Conservation (phyloP, 768 basidiomycete species). For the Russula virescens region DNA sequence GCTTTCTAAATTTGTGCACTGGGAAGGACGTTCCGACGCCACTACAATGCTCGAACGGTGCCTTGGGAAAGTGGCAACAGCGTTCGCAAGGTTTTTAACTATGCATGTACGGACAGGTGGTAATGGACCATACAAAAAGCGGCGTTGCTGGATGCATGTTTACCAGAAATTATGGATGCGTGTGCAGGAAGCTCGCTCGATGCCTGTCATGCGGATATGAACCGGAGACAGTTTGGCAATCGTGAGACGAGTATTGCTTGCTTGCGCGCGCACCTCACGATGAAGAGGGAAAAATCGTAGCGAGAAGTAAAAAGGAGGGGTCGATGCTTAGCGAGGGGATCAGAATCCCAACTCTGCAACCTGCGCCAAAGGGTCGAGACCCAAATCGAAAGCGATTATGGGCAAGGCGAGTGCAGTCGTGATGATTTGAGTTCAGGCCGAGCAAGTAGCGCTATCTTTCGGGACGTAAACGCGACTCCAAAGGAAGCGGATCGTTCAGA, state of each 20-base stretch:
- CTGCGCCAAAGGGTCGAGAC: neutral
- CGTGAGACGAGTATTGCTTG: neutral
- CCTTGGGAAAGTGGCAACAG: conserved; percentile 11
- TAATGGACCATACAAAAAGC: conserved; percentile 2
- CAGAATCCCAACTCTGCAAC: neutral
- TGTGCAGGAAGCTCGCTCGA: neutral
- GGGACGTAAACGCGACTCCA: conserved; percentile 20
- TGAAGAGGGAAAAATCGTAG: neutral
- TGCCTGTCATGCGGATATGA: conserved; percentile 15
- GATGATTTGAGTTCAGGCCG: no score
- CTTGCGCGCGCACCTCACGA: neutral
- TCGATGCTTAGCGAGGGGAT: conserved; percentile 1
- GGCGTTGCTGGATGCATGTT: conserved; percentile 7
- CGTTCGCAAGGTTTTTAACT: neutral
- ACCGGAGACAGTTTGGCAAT: neutral
- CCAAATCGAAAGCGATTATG: conserved; percentile 6
- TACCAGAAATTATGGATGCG: conserved; percentile 2
- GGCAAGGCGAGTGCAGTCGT: no score
- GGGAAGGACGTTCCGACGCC: neutral
- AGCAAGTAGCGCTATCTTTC: conserved; percentile 7
- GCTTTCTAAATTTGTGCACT: neutral
- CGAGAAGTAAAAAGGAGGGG: conserved; percentile 8
- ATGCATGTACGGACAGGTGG: neutral
- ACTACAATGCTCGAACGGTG: neutral
- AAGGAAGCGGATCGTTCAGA: conserved; percentile 17